These are phyloP conservation scores for Phellopilus nigrolimitatus DNA, from an alignment of 1,284 basidiomycete species.

Conservation along the genomic window DNA sequence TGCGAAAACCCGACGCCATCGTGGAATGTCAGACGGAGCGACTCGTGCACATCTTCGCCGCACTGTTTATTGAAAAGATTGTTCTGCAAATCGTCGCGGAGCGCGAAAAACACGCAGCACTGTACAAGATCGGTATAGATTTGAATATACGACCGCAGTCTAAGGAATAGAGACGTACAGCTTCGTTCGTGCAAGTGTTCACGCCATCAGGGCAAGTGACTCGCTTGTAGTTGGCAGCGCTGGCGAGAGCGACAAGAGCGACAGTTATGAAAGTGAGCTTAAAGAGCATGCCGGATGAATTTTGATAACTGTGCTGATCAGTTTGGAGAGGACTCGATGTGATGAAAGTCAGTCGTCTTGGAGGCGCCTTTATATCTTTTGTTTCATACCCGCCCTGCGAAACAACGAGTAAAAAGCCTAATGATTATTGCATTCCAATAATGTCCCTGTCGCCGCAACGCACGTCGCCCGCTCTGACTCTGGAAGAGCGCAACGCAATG, in stretches of 20 bases:
- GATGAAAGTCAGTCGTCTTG: not conserved
- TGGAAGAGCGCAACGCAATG: not conserved
- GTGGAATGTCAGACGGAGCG: conserved; percentile 26
- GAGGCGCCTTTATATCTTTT: not conserved
- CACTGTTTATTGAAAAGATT: conserved; percentile 23
- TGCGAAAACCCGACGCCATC: conserved; percentile 25
- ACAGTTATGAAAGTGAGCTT: conserved; percentile 11
- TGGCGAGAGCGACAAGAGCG: conserved; percentile 9
- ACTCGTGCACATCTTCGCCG: conserved; percentile 23
- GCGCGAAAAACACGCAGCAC: conserved; percentile 24
- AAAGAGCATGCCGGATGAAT: conserved; percentile 10
- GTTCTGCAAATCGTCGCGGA: conserved; percentile 23
- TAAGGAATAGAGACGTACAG: conserved; percentile 4
- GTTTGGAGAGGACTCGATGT: conserved; percentile 2
- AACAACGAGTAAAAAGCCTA: not conserved
- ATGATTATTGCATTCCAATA: not conserved
- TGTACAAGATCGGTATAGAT: not conserved
- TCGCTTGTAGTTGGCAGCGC: conserved; percentile 15
- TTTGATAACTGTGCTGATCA: not conserved
- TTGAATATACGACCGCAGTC: too few species aligned
- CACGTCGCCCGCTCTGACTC: not conserved
- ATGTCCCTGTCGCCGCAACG: not conserved
- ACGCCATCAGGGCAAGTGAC: conserved; percentile 23
- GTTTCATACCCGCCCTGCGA: not conserved
- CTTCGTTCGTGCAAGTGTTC: conserved; percentile 18